Percentiles rank a stretch among this genome's conserved stretches.
Conservation (phyloP, 2,329 filamentous ascomycete genomes). For the Paracoccidioides brasiliensis region DNA sequence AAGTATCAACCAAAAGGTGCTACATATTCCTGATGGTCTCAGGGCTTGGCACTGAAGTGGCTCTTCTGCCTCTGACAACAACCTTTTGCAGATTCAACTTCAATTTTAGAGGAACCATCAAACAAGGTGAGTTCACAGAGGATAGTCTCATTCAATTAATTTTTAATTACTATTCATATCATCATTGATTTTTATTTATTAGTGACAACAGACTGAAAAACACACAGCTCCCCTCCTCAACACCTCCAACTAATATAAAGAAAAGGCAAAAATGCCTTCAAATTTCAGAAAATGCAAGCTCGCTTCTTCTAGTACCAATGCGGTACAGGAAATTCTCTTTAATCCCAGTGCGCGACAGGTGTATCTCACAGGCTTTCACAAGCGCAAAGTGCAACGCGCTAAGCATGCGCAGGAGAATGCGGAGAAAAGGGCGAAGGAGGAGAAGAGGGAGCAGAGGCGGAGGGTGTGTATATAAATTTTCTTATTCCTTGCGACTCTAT, state of each 20-base stretch:
- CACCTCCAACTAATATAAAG: background rate
- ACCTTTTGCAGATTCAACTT: no score
- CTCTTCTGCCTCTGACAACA: no score
- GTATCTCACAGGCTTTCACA: slow-evolving; percentile 91
- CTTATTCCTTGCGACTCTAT: background rate
- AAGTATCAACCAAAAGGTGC: no score
- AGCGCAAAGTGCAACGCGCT: slow-evolving; percentile 74
- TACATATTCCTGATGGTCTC: no score
- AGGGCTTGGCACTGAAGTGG: no score
- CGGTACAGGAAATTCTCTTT: slow-evolving; percentile 70
- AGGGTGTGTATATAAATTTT: slow-evolving; percentile 44
- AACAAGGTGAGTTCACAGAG: no score
- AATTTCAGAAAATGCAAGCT: slow-evolving; percentile 55
- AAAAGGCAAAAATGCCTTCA: slow-evolving; percentile 13
- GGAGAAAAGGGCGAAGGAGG: slow-evolving; percentile 61
- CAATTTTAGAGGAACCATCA: no score
- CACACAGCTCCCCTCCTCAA: no score
- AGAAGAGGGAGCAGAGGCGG: slow-evolving; percentile 59
- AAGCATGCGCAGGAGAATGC: slow-evolving; percentile 77
- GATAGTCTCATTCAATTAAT: no score
- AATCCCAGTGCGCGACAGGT: slow-evolving; percentile 67
- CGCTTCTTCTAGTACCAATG: slow-evolving; percentile 15
- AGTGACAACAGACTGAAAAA: no score
- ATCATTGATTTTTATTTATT: no score
- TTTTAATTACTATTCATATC: no score